Evolutionary conservation across 192 early-diverging fungal species (phyloP).

Genomic region (Entophlyctis helioformis): DNA sequence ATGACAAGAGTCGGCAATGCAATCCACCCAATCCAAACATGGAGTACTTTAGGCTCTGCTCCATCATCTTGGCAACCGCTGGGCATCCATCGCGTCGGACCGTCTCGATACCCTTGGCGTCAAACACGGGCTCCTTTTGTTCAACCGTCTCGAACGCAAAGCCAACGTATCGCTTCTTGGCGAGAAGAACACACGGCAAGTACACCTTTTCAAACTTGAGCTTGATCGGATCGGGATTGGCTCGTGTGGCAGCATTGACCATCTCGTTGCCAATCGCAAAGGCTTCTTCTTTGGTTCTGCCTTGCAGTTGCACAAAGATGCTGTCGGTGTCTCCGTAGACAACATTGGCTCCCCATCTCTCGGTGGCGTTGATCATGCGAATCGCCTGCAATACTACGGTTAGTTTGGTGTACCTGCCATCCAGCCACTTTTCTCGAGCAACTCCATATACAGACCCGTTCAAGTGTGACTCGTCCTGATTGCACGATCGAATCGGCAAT

Average conservation of each 20-base stretch:
- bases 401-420: no score
- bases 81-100: constrained; percentile 80
- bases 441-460: constrained; percentile 19
- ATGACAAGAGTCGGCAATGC: neutral
- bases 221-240: constrained; percentile 72
- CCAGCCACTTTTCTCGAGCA: no score
- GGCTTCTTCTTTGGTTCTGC: constrained; percentile 54
- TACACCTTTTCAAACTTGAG: constrained; percentile 95
- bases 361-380: constrained; percentile 42
- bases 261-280: constrained; percentile 78
- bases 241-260: constrained; percentile 54
- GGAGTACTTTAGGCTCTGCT: constrained; percentile 55
- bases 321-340: constrained; percentile 95
- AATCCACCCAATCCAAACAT: neutral
- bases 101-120: constrained; percentile 94
- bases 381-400: constrained; percentile 39
- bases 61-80: constrained; percentile 65
- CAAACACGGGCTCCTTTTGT: constrained; percentile 64
- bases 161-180: constrained; percentile 94
- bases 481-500: constrained; percentile 88
- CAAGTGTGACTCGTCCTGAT: constrained; percentile 71
- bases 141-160: constrained; percentile 59
- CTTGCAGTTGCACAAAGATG: constrained; percentile 68
- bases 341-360: constrained; percentile 62
- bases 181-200: constrained; percentile 70